These are phyloP conservation scores for Physaria fendleri DNA, from an alignment of 345 rosid genomes.

Conservation along the genomic window DNA sequence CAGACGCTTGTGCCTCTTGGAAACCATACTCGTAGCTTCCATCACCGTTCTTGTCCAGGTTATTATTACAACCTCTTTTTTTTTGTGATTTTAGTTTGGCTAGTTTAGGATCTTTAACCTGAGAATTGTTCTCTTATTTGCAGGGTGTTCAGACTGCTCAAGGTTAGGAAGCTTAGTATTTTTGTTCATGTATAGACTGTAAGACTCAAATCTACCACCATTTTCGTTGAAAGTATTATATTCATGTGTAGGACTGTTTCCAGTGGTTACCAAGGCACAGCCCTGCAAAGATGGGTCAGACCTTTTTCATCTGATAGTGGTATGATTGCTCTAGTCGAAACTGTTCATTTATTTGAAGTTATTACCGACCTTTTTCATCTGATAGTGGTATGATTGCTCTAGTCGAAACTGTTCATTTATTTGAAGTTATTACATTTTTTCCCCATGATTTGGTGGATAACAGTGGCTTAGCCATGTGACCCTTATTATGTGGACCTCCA, in stretches of 20 bases:
- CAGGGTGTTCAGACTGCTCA: slow-evolving; percentile 43
- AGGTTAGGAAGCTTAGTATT: slow-evolving; percentile 16
- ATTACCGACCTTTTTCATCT: slow-evolving; percentile 63
- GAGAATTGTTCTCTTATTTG: not conserved
- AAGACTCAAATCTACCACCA: not conserved
- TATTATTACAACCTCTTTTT: not conserved
- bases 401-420: not conserved
- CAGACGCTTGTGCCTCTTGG: slow-evolving; percentile 41
- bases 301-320: slow-evolving; percentile 67
- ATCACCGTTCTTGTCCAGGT: slow-evolving; percentile 48
- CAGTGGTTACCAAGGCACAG: slow-evolving; percentile 26
- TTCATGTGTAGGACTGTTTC: slow-evolving; percentile 21
- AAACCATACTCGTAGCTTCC: slow-evolving; percentile 42
- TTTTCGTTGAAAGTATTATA: not conserved
- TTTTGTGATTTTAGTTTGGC: not conserved
- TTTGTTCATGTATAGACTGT: not conserved
- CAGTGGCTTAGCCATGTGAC: not conserved
- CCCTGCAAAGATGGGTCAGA: slow-evolving; percentile 43
- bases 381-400: slow-evolving; percentile 46
- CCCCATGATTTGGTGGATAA: not conserved
- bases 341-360: not conserved
- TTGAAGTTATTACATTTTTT: not conserved
- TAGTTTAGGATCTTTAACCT: not conserved
- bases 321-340: slow-evolving; percentile 26
- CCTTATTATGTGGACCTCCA: not conserved